Conservation (phyloP, 768 basidiomycete genomes). For the Leccinum subgranulosum region DNA sequence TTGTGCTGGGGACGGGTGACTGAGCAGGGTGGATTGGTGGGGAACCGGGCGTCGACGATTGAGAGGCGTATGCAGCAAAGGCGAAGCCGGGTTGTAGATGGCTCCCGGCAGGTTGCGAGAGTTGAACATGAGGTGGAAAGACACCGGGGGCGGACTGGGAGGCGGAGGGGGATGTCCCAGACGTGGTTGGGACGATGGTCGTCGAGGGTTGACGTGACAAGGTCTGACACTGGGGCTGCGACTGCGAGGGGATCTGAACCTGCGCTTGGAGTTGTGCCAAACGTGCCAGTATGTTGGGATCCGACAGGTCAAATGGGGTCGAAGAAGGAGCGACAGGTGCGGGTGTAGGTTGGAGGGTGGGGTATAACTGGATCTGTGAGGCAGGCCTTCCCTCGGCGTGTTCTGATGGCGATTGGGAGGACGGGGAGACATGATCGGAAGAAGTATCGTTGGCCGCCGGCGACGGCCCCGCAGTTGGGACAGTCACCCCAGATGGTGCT, state of each 20-base stretch:
- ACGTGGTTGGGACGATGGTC: neutral
- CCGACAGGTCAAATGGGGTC: constrained; percentile 17
- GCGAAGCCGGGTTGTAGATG: constrained; percentile 13
- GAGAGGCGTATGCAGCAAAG: neutral
- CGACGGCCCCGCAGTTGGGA: constrained; percentile 16
- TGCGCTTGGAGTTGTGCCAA: constrained; percentile 26
- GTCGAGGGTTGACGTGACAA: constrained; percentile 3
- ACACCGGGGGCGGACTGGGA: constrained; percentile 1
- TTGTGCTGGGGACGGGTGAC: neutral
- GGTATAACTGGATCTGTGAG: constrained; percentile 1
- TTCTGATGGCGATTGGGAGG: constrained; percentile 7
- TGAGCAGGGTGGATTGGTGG: neutral
- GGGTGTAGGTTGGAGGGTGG: neutral
- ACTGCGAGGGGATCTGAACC: constrained; percentile 6
- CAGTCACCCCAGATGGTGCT: constrained; percentile 9
- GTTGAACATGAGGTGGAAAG: neutral
- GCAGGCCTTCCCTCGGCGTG: constrained; percentile 1
- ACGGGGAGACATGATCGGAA: constrained; percentile 1
- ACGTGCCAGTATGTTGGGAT: constrained; percentile 23
- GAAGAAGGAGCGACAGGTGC: neutral
- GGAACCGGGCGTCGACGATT: neutral
- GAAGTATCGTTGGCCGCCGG: constrained; percentile 1
- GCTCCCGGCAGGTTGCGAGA: neutral
- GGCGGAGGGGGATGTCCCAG: neutral
- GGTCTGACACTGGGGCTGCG: neutral